phyloP scores from a whole-genome alignment of 805 yeast genomes.

The Lipomyces mesembrius region DNA sequence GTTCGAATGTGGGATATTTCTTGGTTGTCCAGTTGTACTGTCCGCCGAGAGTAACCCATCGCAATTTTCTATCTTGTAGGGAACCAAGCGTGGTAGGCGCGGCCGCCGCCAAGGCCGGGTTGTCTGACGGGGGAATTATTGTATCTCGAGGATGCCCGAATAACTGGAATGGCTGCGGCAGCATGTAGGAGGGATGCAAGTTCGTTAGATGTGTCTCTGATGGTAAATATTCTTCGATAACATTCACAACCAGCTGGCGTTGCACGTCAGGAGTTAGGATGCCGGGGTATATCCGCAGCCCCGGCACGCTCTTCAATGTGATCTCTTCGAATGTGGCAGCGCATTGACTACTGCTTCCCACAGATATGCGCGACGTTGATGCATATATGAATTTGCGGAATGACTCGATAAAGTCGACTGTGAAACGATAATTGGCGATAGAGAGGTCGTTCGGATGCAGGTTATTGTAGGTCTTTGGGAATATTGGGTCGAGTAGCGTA shows the following conservation, averaged over 20 bases:
- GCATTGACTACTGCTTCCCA: background rate
- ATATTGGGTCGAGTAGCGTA: constrained; percentile 22
- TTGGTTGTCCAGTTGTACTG: constrained; percentile 54
- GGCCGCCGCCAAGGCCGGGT: constrained; percentile 8
- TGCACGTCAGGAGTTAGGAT: constrained; percentile 42
- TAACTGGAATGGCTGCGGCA: constrained; percentile 45
- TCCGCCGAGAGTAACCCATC: constrained; percentile 56
- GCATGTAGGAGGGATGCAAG: constrained; percentile 44
- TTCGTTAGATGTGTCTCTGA: constrained; percentile 47
- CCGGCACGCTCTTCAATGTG: constrained; percentile 45
- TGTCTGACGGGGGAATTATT: constrained; percentile 7
- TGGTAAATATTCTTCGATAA: constrained; percentile 45
- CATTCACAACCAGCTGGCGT: constrained; percentile 41
- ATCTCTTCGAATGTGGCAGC: constrained; percentile 18
- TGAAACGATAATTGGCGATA: background rate
- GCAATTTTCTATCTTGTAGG: constrained; percentile 40
- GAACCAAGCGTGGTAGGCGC: constrained; percentile 13
- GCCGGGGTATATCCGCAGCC: constrained; percentile 43
- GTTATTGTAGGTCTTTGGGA: constrained; percentile 7
- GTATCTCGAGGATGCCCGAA: constrained; percentile 36
- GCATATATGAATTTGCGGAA: constrained; percentile 6
- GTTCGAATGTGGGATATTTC: constrained; percentile 48
- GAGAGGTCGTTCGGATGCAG: constrained; percentile 16
- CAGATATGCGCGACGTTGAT: constrained; percentile 15
- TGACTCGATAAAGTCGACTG: constrained; percentile 8